phyloP scores from a whole-genome alignment of 441 rosid genomes.

The Dalechampia spathulata region DNA sequence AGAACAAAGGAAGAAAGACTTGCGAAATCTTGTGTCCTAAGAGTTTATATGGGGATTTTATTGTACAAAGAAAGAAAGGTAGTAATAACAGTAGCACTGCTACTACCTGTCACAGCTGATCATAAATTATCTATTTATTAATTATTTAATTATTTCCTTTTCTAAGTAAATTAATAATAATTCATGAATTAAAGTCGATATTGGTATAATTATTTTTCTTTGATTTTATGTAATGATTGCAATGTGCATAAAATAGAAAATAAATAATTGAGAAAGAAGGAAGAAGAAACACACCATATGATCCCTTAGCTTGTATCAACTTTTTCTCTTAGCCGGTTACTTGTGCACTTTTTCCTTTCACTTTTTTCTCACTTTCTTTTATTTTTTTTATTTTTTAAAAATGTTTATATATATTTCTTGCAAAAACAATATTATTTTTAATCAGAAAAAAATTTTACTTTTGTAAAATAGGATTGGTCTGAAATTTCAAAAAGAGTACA shows the following conservation, averaged over 20 bases:
- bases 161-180: too few species aligned
- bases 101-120: slow-evolving; percentile 1
- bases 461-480: not conserved
- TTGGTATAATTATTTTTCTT: too few species aligned
- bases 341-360: not conserved
- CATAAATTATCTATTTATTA: not conserved
- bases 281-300: slow-evolving; percentile 20
- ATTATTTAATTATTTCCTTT: too few species aligned
- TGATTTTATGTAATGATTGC: too few species aligned
- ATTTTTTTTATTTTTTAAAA: not conserved
- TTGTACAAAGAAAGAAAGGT: slow-evolving; percentile 7
- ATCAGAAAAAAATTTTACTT: not conserved
- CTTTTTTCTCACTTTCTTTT: not conserved
- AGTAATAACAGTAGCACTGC: not conserved
- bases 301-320: slow-evolving; percentile 15
- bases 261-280: slow-evolving; percentile 18
- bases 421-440: not conserved
- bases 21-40: slow-evolving; percentile 20
- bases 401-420: not conserved
- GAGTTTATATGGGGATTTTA: slow-evolving; percentile 11
- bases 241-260: not conserved
- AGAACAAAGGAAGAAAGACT: not conserved
- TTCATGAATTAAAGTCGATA: too few species aligned
- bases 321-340: slow-evolving; percentile 22
- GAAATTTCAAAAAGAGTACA: not conserved